Base-by-base conservation (phyloP, 164 flowering plant genomes). In the Dillenia turbinata region DNA sequence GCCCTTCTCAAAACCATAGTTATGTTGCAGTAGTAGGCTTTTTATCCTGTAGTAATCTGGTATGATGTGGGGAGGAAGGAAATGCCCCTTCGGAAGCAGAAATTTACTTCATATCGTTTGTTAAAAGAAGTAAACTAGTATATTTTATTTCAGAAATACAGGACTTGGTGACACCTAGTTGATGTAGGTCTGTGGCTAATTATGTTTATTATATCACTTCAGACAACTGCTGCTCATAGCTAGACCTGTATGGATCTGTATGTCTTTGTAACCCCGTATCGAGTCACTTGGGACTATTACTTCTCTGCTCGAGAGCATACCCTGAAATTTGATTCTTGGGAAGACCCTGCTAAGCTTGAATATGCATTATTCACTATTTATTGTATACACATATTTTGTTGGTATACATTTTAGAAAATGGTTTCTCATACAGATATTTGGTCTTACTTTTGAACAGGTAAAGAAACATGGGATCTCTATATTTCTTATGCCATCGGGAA, bases 171-270 rank as follows among this genome's bases (percentile, higher is more conserved):
- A 33, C 40, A 33, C 40, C 40, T 33, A 33, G 7, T 33, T 33
- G 40, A 33, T 33, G 40, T 33, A 33, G 40, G 40, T 33, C 40
- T 33, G 40, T 33, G 40, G 40, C 40, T 33, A 33, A 33, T 50
- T 57, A 49, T 48, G 10, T 59, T 53, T 40, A 26, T 15, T 67
- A 73, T 24, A 10, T 43, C 49, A 40, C 46, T 52, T 33, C 86
- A 95, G 98, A 95, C 96, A 54, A 72, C 81, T 61, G 86, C 78
- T 9, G 96, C 98, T 16, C 99, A 92, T 62, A 92, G 99, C 71
- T 95, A 95, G 96, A 81, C 97, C 45, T 95, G 99, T 67, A 88
- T 95, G 98, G 99, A 95, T 74, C 81, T 95, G 11, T 95, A 95
- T 73, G 98, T 95, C 16, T 95, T 92, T 78, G 98, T 97, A 60